Evolutionary conservation across 2,329 filamentous ascomycete genomes (phyloP).

Genomic region (Verticillium tricorpus): DNA sequence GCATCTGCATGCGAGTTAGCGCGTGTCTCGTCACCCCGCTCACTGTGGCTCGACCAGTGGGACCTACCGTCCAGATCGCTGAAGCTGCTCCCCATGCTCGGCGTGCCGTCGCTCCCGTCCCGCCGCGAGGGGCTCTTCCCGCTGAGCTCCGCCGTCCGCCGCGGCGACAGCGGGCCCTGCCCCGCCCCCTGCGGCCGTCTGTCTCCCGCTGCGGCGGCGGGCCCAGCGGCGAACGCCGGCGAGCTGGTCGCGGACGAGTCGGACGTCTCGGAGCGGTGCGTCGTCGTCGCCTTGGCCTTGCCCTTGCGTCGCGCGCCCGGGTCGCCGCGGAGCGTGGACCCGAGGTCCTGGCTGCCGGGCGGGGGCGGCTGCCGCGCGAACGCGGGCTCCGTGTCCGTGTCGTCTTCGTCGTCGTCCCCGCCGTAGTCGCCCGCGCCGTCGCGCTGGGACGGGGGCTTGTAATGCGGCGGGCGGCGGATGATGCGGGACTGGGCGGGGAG

Average conservation of each 20-base stretch:
- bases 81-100: conserved; percentile 81
- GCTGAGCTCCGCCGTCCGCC: conserved; percentile 53
- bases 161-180: conserved; percentile 49
- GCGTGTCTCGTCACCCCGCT: not conserved
- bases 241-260: conserved; percentile 57
- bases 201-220: conserved; percentile 21
- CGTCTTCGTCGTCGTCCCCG: conserved; percentile 43
- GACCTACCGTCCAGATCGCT: conserved; percentile 74
- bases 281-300: conserved; percentile 17
- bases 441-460: conserved; percentile 22
- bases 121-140: conserved; percentile 48
- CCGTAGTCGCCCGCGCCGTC: conserved; percentile 8
- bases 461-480: conserved; percentile 54
- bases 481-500: conserved; percentile 55
- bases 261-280: conserved; percentile 50
- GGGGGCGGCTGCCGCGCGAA: conserved; percentile 40
- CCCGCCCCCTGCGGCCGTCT: conserved; percentile 18
- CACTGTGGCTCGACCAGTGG: not conserved
- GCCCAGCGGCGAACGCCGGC: conserved; percentile 30
- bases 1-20: conserved; percentile 49
- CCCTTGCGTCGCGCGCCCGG: conserved; percentile 24
- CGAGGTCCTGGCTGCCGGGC: conserved; percentile 38
- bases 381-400: conserved; percentile 51
- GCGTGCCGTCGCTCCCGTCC: conserved; percentile 68
- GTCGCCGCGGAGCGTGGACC: conserved; percentile 48